phyloP scores from a whole-genome alignment of 2,329 filamentous ascomycete species.

The Dryadomyces quercivorus region DNA sequence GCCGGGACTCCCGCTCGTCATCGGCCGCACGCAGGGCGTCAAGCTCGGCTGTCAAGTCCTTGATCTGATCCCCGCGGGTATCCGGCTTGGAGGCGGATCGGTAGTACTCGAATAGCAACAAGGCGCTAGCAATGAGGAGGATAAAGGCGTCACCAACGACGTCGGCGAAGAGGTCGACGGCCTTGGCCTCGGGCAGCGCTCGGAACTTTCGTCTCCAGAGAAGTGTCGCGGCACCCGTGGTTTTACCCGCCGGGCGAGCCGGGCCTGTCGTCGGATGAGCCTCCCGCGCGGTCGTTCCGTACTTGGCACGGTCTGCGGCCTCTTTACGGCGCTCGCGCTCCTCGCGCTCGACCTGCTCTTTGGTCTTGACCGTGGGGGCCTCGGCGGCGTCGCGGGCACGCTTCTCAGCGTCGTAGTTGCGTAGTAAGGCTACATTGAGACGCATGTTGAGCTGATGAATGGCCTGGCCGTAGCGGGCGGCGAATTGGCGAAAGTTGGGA shows the following conservation, averaged over 20 bases:
- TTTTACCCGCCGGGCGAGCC: too few relatives aligned
- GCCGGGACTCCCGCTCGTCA: slow-evolving; percentile 33
- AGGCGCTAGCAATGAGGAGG: slow-evolving; percentile 39
- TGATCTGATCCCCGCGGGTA: slow-evolving; percentile 38
- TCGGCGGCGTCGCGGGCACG: slow-evolving; percentile 49
- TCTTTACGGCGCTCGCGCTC: slow-evolving; percentile 29
- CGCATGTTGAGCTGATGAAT: slow-evolving; percentile 60
- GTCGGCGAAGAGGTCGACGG: slow-evolving; percentile 55
- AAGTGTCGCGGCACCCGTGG: not conserved
- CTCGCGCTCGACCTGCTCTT: slow-evolving; percentile 46
- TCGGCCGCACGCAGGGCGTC: slow-evolving; percentile 38
- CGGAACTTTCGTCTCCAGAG: slow-evolving; percentile 52
- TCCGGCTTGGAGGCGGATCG: slow-evolving; percentile 49
- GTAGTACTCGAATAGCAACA: slow-evolving; percentile 52
- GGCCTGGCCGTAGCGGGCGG: slow-evolving; percentile 48
- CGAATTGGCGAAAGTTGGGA: slow-evolving; percentile 45
- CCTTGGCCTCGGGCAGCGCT: slow-evolving; percentile 50
- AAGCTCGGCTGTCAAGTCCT: slow-evolving; percentile 33
- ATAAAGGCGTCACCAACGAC: slow-evolving; percentile 54
- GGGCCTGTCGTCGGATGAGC: slow-evolving; percentile 20
- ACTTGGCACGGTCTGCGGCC: slow-evolving; percentile 37
- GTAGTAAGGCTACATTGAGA: slow-evolving; percentile 44
- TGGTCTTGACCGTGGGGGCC: slow-evolving; percentile 51
- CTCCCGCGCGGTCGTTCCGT: slow-evolving; percentile 26
- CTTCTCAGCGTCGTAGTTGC: slow-evolving; percentile 44